These are phyloP conservation scores for Neocallimastix lanati DNA, from an alignment of 192 early-diverging fungal genomes.

Conservation along the genomic window DNA sequence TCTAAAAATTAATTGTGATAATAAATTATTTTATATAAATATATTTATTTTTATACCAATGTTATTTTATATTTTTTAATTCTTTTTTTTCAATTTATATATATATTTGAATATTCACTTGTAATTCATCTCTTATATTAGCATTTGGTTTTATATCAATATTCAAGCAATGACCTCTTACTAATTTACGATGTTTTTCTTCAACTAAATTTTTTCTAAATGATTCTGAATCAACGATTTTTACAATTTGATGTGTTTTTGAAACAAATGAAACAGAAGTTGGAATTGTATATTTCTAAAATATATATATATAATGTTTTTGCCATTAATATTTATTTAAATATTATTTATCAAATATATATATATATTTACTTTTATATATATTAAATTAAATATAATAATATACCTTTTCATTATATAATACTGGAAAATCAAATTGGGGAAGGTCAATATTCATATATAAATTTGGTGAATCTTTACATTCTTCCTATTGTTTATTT, in stretches of 20 bases:
- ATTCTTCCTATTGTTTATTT: conserved; percentile 18
- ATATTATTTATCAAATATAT: conserved; percentile 1
- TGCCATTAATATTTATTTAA: background rate
- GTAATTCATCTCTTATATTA: conserved; percentile 86
- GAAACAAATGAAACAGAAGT: conserved; percentile 7
- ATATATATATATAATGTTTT: background rate
- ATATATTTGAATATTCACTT: conserved; percentile 27
- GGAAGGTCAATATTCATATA: conserved; percentile 80
- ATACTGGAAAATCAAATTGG: conserved; percentile 91
- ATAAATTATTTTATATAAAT: too few relatives aligned
- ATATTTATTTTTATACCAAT: too few relatives aligned
- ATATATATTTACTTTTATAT: too few relatives aligned
- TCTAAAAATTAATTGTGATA: too few relatives aligned
- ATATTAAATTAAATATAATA: background rate
- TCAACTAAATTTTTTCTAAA: conserved; percentile 85
- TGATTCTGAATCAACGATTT: conserved; percentile 69
- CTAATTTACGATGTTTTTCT: conserved; percentile 76
- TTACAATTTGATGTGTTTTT: conserved; percentile 15
- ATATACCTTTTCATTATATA: conserved; percentile 63
- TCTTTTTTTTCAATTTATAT: background rate
- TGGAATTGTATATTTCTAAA: conserved; percentile 35
- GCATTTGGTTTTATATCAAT: conserved; percentile 94
- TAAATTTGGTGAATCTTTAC: conserved; percentile 32
- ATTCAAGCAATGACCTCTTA: conserved; percentile 77
- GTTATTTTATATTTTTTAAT: background rate